Conservation (phyloP, 306 rosid genomes). For the Prunus davidiana region DNA sequence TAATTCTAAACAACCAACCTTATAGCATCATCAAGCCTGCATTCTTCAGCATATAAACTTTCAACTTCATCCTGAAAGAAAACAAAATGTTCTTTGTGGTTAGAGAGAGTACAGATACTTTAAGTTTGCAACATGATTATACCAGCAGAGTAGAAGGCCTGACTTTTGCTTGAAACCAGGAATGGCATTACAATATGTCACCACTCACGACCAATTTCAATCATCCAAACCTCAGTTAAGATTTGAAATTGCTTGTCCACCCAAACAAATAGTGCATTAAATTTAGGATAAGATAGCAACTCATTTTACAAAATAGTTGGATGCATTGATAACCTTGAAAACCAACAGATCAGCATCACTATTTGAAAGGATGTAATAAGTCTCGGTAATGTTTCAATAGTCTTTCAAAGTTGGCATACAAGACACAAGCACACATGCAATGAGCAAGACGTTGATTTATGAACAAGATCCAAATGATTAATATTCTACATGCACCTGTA, state of each 20-base stretch:
- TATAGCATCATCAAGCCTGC: slow-evolving; percentile 58
- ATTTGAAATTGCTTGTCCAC: not conserved
- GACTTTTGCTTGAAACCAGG: not conserved
- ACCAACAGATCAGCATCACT: not conserved
- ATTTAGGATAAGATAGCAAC: not conserved
- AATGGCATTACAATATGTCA: not conserved
- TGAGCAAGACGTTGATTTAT: not conserved
- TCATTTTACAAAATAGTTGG: not conserved
- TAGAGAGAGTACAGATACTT: slow-evolving; percentile 13
- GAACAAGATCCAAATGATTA: slow-evolving; percentile 18
- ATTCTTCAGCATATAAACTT: slow-evolving; percentile 53
- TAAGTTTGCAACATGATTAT: slow-evolving; percentile 1
- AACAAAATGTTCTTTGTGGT: slow-evolving; percentile 1
- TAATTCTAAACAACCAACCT: slow-evolving; percentile 41
- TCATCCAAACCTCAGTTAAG: slow-evolving; percentile 15
- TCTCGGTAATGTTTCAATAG: not conserved
- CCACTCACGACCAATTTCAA: slow-evolving; percentile 1
- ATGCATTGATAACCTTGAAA: not conserved
- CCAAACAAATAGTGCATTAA: not conserved
- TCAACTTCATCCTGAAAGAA: slow-evolving; percentile 70
- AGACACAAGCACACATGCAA: not conserved
- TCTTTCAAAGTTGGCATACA: slow-evolving; percentile 6
- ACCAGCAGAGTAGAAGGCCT: not conserved
- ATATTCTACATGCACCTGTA: slow-evolving; percentile 36
- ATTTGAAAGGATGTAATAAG: not conserved